These are phyloP conservation scores for Polyporus arcularius DNA, from an alignment of 768 basidiomycete genomes.

Conservation along the genomic window DNA sequence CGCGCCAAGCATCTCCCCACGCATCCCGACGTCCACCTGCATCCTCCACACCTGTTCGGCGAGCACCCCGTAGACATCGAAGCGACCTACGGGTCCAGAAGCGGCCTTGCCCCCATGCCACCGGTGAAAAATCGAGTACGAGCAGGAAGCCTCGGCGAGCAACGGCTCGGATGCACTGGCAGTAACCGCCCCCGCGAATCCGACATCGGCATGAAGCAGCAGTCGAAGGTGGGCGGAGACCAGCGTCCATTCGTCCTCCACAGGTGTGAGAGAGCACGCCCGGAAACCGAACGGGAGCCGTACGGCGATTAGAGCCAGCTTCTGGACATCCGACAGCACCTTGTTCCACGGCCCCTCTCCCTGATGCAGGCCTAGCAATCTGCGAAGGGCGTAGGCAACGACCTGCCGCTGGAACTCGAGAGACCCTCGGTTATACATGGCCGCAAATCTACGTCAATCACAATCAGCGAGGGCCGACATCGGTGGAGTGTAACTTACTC, in stretches of 20 bases:
- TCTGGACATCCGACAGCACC: neutral
- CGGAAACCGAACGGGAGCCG: constrained; percentile 34
- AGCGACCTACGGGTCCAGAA: no score
- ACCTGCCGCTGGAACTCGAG: constrained; percentile 7
- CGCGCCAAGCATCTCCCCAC: no score
- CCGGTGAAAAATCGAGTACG: no score
- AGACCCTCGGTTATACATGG: constrained; percentile 6
- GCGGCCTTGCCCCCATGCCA: no score
- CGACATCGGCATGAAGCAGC: constrained; percentile 19
- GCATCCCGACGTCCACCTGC: no score
- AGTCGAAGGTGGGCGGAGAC: constrained; percentile 37
- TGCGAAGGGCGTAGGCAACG: constrained; percentile 8
- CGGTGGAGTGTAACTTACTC: constrained; percentile 7
- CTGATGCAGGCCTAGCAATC: constrained; percentile 1
- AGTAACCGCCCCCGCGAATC: constrained; percentile 25
- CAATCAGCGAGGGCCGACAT: neutral
- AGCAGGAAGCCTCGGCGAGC: constrained; percentile 30
- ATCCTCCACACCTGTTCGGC: no score
- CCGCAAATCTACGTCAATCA: neutral
- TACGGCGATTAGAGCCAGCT: constrained; percentile 11
- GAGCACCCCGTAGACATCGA: no score
- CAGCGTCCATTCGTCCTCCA: constrained; percentile 23
- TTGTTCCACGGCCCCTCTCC: neutral
- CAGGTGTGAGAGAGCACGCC: neutral
- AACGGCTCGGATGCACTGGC: constrained; percentile 30